Conservation (phyloP, 2,329 filamentous ascomycete genomes). For the Ciborinia camelliae region DNA sequence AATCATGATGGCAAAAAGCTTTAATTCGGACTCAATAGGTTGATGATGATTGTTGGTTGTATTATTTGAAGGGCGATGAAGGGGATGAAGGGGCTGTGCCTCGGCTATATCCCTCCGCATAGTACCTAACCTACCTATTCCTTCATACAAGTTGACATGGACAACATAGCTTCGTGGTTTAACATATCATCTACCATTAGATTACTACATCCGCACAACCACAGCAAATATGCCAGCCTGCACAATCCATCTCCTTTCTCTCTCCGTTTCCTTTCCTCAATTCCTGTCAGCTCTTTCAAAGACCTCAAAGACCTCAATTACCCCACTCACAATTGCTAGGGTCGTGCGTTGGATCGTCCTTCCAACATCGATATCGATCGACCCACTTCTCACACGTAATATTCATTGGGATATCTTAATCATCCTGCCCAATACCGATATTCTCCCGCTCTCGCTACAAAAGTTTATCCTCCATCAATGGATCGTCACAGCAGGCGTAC, state of each 20-base stretch:
- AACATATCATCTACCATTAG: background rate
- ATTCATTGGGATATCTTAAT: slow-evolving; percentile 47
- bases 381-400: slow-evolving; percentile 41
- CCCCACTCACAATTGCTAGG: slow-evolving; percentile 43
- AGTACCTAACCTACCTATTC: no score
- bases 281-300: slow-evolving; percentile 43
- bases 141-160: background rate
- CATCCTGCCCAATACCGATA: slow-evolving; percentile 38
- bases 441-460: slow-evolving; percentile 35
- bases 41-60: background rate
- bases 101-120: background rate
- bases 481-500: slow-evolving; percentile 43
- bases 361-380: slow-evolving; percentile 43
- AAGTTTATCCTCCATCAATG: slow-evolving; percentile 37
- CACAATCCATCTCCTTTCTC: slow-evolving; percentile 46
- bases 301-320: slow-evolving; percentile 32
- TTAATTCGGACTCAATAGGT: background rate
- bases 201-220: background rate
- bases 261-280: slow-evolving; percentile 38
- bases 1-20: background rate
- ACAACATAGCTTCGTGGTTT: background rate
- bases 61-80: background rate
- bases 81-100: background rate
- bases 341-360: slow-evolving; percentile 50
- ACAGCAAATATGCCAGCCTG: slow-evolving; percentile 46